phyloP scores from a whole-genome alignment of 345 rosid species.

The Orychophragmus violaceus region DNA sequence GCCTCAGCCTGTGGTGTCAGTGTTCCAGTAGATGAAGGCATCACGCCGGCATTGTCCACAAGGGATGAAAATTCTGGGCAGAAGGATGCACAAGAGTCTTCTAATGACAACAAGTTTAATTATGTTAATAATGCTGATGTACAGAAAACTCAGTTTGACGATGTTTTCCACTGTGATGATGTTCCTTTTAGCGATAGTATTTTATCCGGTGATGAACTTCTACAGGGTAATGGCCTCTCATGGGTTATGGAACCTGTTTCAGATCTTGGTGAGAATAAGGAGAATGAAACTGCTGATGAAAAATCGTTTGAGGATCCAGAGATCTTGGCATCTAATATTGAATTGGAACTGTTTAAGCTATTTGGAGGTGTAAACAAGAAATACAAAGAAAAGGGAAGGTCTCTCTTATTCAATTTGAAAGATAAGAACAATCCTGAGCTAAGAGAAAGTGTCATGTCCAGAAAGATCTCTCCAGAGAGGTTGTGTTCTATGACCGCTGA shows the following conservation, averaged over 20 bases:
- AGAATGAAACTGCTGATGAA: slow-evolving; percentile 13
- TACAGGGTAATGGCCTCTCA: slow-evolving; percentile 91
- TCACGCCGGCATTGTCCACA: neutral
- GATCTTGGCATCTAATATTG: slow-evolving; percentile 61
- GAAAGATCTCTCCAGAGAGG: slow-evolving; percentile 63
- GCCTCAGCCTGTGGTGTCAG: slow-evolving; percentile 16
- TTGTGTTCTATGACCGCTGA: slow-evolving; percentile 91
- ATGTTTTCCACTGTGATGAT: slow-evolving; percentile 48
- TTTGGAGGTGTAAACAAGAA: slow-evolving; percentile 96
- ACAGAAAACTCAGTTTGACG: slow-evolving; percentile 37
- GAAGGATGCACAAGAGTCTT: slow-evolving; percentile 21
- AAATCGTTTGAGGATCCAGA: slow-evolving; percentile 36
- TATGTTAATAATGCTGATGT: slow-evolving; percentile 31
- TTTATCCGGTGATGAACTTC: slow-evolving; percentile 78
- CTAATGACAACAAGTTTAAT: slow-evolving; percentile 18
- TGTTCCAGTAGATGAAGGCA: slow-evolving; percentile 23
- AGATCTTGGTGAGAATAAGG: slow-evolving; percentile 21
- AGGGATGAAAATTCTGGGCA: slow-evolving; percentile 18
- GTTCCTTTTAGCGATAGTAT: slow-evolving; percentile 53
- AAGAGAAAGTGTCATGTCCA: slow-evolving; percentile 73
- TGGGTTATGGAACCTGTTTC: slow-evolving; percentile 69
- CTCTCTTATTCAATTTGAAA: slow-evolving; percentile 84
- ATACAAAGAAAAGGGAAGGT: slow-evolving; percentile 91
- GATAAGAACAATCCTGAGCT: slow-evolving; percentile 92
- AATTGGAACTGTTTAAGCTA: slow-evolving; percentile 72